Evolutionary conservation across 1,284 basidiomycete genomes (phyloP), one percentile per base, ranked within the genome.

Genomic region (Xanthoconium separans): DNA sequence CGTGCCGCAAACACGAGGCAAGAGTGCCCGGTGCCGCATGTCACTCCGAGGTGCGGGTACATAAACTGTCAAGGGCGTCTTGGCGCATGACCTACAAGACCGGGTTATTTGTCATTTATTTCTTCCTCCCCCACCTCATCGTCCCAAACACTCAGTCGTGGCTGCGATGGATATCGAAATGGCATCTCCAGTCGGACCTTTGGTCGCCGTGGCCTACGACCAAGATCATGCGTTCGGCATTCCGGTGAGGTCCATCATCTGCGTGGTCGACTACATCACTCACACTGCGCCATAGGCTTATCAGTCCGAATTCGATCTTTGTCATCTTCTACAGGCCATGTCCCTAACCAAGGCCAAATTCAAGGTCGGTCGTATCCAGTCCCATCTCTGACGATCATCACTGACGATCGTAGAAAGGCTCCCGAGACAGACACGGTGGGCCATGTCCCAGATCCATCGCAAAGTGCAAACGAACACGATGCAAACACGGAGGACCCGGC

Each of bases 261-360:
- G 15, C 20, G 24, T n/a, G 45, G 24, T 44, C 13, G 34, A 44
- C 33, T 9, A 12, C 11, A 48, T 54, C 42, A 16, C 41, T 59
- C 44, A 44, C 30, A 52, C 16, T 22, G 13, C 16, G 6, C 18
- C 31, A 15, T 37, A 68, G 70, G 47, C 57, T 45, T 71, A 66
- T 53, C 64, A 64, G 42, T 50, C 69, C 15, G 69, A 71, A 11
- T 62, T 77, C 56, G 78, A 82, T 64, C 66, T 82, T 16, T 82
- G 81, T 60, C 69, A 73, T 48, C 67, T 82, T 1, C 57, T 82
- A 37, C 73, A 77, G 44, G 73, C 74, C n/a, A 74, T 83, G 74
- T 76, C 73, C 44, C 66, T 81, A 16, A 72, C 71, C 36, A 65
- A 71, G 55, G 58, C 51, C 18, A 65, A 66, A 29, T 58, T 60